These are phyloP conservation scores for Corylus americana DNA, from an alignment of 306 rosid genomes.

Conservation along the genomic window DNA sequence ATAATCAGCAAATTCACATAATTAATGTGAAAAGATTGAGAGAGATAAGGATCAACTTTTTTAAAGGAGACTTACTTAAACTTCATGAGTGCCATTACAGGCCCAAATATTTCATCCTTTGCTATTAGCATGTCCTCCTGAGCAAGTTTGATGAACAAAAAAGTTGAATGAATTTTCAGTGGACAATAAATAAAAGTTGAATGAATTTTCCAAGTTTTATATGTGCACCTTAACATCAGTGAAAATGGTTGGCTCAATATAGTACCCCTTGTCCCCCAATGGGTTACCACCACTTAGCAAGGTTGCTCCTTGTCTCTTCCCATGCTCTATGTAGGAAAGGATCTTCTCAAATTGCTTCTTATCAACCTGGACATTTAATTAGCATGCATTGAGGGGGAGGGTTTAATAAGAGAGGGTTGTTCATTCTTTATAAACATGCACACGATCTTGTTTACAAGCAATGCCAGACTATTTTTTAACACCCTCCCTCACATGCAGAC, in stretches of 20 bases:
- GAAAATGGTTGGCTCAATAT: constrained; percentile 78
- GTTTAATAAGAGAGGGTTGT: too few species aligned
- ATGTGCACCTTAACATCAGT: constrained; percentile 63
- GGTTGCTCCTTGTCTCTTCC: constrained; percentile 88
- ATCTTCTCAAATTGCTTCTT: constrained; percentile 74
- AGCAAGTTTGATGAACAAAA: not conserved
- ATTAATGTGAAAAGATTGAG: too few species aligned
- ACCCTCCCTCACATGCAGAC: too few species aligned
- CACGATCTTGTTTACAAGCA: too few species aligned
- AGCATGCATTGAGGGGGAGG: not conserved
- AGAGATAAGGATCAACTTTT: too few species aligned
- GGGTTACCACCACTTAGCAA: constrained; percentile 73
- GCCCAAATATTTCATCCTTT: constrained; percentile 85
- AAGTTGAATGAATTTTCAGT: not conserved
- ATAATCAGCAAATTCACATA: not conserved
- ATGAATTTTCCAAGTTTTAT: not conserved
- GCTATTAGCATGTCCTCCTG: constrained; percentile 79
- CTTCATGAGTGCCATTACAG: constrained; percentile 72
- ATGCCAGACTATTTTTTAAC: too few species aligned
- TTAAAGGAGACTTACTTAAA: constrained; percentile 59
- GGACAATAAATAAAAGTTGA: not conserved
- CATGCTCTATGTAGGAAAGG: constrained; percentile 65
- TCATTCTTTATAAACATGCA: too few species aligned
- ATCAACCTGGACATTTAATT: constrained; percentile 50
- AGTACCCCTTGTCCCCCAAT: constrained; percentile 69